These are phyloP conservation scores for Aspergillus thermomutatus DNA, from an alignment of 2,329 filamentous ascomycete species.

Conservation along the genomic window DNA sequence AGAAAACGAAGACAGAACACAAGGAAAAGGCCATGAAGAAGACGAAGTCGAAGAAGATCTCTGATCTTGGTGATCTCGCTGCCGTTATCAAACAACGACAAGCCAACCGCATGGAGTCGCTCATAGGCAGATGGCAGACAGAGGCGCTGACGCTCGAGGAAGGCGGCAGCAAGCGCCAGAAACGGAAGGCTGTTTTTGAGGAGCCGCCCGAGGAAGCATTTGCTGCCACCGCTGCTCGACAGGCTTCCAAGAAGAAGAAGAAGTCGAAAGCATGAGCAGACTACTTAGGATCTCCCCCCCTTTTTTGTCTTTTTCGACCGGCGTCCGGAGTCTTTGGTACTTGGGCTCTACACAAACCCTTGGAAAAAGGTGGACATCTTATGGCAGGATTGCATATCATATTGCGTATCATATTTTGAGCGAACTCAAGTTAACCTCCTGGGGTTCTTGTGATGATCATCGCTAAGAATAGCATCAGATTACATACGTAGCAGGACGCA, in stretches of 20 bases:
- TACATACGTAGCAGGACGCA: not conserved
- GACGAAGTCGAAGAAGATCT: constrained; percentile 3
- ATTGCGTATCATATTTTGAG: not conserved
- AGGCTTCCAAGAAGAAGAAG: constrained; percentile 38
- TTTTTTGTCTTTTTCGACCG: not conserved
- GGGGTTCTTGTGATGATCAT: not conserved
- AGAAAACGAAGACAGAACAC: constrained; percentile 56
- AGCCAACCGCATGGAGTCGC: constrained; percentile 57
- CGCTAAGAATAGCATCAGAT: constrained; percentile 1
- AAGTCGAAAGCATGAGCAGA: constrained; percentile 24
- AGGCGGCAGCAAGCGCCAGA: constrained; percentile 52
- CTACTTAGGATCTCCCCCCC: not conserved
- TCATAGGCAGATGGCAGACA: constrained; percentile 71
- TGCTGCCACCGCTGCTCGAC: constrained; percentile 37
- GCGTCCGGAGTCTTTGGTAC: not conserved
- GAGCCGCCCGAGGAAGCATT: constrained; percentile 65
- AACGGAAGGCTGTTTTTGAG: constrained; percentile 42
- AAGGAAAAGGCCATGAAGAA: constrained; percentile 23
- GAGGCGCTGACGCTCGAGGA: constrained; percentile 45
- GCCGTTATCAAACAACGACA: constrained; percentile 73
- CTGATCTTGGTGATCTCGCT: constrained; percentile 49
- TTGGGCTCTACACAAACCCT: not conserved
- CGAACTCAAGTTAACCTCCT: not conserved
- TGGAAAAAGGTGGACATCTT: not conserved
- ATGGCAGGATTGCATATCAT: not conserved